Evolutionary conservation across 345 rosid genomes (phyloP).

Genomic region (Eucalyptus cloeziana): DNA sequence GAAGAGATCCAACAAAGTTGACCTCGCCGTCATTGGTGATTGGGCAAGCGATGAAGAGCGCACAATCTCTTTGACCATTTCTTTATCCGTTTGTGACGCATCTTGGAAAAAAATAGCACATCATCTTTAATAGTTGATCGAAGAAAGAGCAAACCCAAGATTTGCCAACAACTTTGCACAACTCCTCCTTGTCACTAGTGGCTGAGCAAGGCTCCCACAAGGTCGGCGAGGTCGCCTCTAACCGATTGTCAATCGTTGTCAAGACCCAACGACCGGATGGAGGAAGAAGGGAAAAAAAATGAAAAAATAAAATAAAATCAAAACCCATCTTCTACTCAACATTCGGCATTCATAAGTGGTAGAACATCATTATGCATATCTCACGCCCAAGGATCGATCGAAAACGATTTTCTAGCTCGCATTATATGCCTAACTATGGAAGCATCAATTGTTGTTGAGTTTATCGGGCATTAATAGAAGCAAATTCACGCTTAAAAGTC

Average conservation of each 20-base stretch:
- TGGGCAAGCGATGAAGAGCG: not conserved
- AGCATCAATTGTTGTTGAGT: not conserved
- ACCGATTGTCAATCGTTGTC: accelerated
- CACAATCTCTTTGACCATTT: not conserved
- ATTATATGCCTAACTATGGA: too few species aligned
- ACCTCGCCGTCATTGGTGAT: accelerated
- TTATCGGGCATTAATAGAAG: not conserved
- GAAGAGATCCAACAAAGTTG: too few species aligned
- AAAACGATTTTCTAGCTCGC: too few species aligned
- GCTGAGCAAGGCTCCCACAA: not conserved
- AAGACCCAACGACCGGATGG: accelerated
- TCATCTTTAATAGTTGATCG: not conserved
- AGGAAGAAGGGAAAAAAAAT: too few species aligned
- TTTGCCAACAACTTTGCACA: not conserved
- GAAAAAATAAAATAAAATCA: too few species aligned
- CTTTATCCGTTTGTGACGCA: not conserved
- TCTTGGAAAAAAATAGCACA: too few species aligned
- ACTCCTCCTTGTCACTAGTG: not conserved
- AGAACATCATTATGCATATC: too few species aligned
- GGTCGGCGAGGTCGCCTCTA: not conserved
- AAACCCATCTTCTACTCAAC: too few species aligned
- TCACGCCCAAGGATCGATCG: accelerated
- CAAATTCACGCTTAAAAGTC: too few species aligned
- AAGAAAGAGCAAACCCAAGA: not conserved
- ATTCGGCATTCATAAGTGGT: too few species aligned